Conservation (phyloP, 169 alveolate genomes). For the Plasmodium blacklocki region DNA sequence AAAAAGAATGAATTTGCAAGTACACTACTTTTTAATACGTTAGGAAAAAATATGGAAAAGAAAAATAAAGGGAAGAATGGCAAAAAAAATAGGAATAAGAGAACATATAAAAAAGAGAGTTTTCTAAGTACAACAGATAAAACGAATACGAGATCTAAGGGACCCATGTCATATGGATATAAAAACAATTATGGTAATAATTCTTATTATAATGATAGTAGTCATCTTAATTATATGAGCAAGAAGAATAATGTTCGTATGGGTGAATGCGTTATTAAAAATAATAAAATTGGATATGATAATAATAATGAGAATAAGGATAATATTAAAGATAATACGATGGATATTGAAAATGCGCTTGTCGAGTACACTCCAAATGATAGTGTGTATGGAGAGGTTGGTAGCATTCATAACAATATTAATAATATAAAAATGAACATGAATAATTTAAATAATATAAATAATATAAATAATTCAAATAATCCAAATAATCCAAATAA, state of each 20-base stretch:
- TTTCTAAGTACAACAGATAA: not conserved
- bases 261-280: no score
- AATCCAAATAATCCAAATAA: not conserved
- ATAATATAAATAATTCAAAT: not conserved
- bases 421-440: no score
- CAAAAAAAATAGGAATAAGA: not conserved
- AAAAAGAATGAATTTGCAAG: constrained; percentile 10
- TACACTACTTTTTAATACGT: not conserved
- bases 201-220: not conserved
- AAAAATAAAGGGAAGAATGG: not conserved
- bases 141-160: not conserved
- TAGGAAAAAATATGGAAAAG: not conserved
- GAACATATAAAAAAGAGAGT: not conserved
- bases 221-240: not conserved
- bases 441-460: not conserved
- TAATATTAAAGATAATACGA: no score
- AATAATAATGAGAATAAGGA: no score
- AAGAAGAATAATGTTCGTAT: not conserved
- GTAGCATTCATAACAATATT: no score
- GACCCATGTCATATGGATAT: not conserved
- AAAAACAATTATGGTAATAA: not conserved
- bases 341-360: no score
- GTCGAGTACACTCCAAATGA: no score
- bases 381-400: not conserved
- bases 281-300: no score